These are phyloP conservation scores for Paecilomyces sp. DNA, from an alignment of 2,329 filamentous ascomycete genomes.

Conservation along the genomic window DNA sequence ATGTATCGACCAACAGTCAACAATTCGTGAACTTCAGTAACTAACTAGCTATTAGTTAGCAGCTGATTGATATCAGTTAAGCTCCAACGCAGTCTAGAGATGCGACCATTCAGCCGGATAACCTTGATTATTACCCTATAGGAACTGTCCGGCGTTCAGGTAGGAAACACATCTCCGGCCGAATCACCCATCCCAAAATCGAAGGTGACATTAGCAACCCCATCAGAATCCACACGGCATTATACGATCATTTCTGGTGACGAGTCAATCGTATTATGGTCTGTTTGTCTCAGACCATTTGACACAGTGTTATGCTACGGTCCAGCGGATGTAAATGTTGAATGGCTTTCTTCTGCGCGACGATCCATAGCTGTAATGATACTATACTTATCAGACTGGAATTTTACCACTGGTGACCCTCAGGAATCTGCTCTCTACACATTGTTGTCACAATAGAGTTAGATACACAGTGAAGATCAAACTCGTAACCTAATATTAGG, in stretches of 20 bases:
- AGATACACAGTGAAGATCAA: not conserved
- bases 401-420: not conserved
- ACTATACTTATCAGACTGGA: not conserved
- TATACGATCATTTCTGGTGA: not conserved
- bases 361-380: not conserved
- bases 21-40: too few relatives aligned
- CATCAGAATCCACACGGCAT: not conserved
- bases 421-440: not conserved
- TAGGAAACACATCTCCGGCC: not conserved
- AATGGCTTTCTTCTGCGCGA: not conserved
- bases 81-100: not conserved
- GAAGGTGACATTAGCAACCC: not conserved
- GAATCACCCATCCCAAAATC: not conserved
- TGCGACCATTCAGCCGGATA: not conserved
- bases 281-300: not conserved
- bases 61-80: too few relatives aligned
- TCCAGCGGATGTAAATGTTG: not conserved
- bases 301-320: not conserved
- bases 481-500: not conserved
- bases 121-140: not conserved
- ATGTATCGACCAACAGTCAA: not conserved
- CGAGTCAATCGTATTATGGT: not conserved
- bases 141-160: not conserved
- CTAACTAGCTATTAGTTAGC: too few relatives aligned
- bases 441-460: not conserved